Evolutionary conservation across 2,329 filamentous ascomycete genomes (phyloP), one percentile per base, ranked within the genome.

Genomic region (Xylaria sp.): DNA sequence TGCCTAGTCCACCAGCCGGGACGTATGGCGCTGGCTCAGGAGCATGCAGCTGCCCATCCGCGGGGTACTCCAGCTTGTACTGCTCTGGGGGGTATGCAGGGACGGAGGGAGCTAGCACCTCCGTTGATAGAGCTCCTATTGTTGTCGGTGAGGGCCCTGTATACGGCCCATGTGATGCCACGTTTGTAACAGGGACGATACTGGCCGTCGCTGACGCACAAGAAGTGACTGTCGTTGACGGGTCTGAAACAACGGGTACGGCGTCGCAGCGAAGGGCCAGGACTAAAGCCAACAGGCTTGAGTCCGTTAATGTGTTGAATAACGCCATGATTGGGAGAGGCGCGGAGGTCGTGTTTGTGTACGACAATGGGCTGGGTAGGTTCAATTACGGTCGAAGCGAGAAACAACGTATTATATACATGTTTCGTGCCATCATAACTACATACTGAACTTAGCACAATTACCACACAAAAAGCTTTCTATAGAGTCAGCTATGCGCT

Each of bases 1-100:
- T 94, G 2, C 92, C 92, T 1, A 91, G 80, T 13, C 93, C 93
- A 66, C 93, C 92, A 44, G 84, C 87, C 0, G 93, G 93, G 0
- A 86, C 87, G 80, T 91, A 95, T 0, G 92, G 92, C 0, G 89
- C 89, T 1, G 92, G 92, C 79, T 92, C 81, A 1, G 87, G 83
- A n/a, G 87, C 81, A 64, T 92, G 87, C 1, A 94, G 87, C 65
- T 85, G 77, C 13, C 93, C 93, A 73, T 94, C 86, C 8, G 89
- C 87, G 10, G 91, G 91, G 77, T 96, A 96, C 57, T 87, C 87
- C 44, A 88, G 91, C 3, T 90, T 90, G 8, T 86, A 88, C 0
- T 86, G 84, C 35, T 86, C 85, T 0, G 90, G 84, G 12, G 89
- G 88, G 0, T 86, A 77, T 0, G 86, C 82, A 0, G 86, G 80